Conservation (phyloP, 2,329 filamentous ascomycete species). For the Ceratocystis diversiconidia region DNA sequence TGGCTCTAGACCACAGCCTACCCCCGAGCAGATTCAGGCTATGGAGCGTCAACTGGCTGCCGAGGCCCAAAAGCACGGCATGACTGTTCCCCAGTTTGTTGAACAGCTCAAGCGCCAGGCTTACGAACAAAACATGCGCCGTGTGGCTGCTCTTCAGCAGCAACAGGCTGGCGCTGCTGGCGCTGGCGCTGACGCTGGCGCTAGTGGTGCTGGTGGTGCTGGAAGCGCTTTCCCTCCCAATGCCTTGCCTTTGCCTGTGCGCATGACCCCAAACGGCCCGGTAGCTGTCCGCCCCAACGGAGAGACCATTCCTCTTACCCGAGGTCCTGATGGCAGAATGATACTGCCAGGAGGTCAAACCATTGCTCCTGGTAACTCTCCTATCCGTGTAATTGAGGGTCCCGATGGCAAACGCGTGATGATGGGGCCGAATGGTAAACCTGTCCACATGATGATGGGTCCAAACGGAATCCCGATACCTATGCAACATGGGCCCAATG, state of each 20-base stretch:
- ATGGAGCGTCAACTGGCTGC: conserved; percentile 73
- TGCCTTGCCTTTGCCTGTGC: conserved; percentile 12
- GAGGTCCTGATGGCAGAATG: conserved; percentile 1
- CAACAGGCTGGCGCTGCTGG: background rate
- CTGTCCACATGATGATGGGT: conserved; percentile 7
- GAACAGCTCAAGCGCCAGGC: conserved; percentile 49
- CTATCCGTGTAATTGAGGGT: conserved; percentile 1
- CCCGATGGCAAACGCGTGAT: conserved; percentile 12
- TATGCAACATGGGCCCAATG: conserved; percentile 2
- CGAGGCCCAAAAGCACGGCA: conserved; percentile 71
- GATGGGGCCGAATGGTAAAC: conserved; percentile 4
- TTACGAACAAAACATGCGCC: conserved; percentile 34
- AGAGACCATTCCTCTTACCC: conserved; percentile 9
- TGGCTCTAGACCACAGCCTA: conserved; percentile 39
- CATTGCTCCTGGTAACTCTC: no score
- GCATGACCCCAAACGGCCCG: conserved; percentile 14
- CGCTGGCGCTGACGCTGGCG: background rate
- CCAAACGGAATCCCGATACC: conserved; percentile 4
- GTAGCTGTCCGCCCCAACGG: conserved; percentile 17
- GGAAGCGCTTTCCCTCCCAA: conserved; percentile 3
- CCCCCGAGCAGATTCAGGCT: conserved; percentile 68
- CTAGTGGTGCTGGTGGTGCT: background rate
- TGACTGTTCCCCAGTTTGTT: conserved; percentile 75
- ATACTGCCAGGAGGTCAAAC: background rate
- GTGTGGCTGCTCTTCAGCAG: conserved; percentile 16